Percentiles rank a stretch among this genome's conserved stretches.
These are phyloP conservation scores for Rhodocollybia butyracea DNA, from an alignment of 768 basidiomycete genomes.

Conservation along the genomic window DNA sequence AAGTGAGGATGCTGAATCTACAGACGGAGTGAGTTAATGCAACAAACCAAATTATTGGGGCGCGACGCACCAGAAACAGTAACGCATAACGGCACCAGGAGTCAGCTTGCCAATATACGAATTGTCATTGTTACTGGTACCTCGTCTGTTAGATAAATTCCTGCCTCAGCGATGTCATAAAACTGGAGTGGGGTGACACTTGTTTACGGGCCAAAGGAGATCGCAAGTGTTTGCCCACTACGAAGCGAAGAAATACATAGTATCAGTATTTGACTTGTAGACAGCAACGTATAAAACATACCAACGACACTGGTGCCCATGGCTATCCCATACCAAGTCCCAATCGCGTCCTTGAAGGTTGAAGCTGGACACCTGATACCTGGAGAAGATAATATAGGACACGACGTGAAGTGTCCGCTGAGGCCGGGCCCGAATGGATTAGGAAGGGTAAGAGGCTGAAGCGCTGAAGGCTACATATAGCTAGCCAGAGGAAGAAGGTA, in stretches of 20 bases:
- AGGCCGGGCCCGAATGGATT: neutral
- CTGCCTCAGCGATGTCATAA: constrained; percentile 4
- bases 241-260: constrained; percentile 7
- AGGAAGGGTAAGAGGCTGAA: constrained; percentile 15
- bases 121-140: constrained; percentile 34
- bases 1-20: neutral
- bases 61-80: neutral
- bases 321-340: constrained; percentile 5
- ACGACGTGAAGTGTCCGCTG: constrained; percentile 13
- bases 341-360: neutral
- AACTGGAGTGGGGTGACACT: constrained; percentile 17
- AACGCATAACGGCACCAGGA: neutral
- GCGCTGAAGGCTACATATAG: constrained; percentile 11
- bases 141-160: constrained; percentile 10
- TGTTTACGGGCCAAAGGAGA: constrained; percentile 73
- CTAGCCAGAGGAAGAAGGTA: constrained; percentile 7
- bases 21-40: neutral
- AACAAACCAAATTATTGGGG: too few relatives aligned
- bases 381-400: constrained; percentile 8
- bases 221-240: constrained; percentile 69
- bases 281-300: constrained; percentile 43
- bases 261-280: constrained; percentile 1
- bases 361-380: neutral
- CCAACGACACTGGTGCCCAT: constrained; percentile 12
- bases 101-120: neutral